phyloP scores from a whole-genome alignment of 495 filamentous ascomycete species.

The Cercophora samala region DNA sequence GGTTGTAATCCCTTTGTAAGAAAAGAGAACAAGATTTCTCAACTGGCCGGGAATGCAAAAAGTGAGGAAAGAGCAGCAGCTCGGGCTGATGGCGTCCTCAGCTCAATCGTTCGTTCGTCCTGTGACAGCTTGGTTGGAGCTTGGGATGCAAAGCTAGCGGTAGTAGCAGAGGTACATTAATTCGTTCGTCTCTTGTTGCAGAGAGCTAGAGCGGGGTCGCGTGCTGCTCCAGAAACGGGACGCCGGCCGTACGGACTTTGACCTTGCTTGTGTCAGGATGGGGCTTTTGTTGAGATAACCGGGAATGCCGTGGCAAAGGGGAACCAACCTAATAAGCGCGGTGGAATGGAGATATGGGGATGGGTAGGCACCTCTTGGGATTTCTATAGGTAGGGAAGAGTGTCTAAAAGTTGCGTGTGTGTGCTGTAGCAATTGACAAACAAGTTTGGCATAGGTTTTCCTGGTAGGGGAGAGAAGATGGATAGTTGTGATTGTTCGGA shows the following conservation, averaged over 20 bases:
- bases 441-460: background rate
- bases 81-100: too few relatives aligned
- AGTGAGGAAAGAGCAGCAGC: background rate
- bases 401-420: too few relatives aligned
- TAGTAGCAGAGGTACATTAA: background rate
- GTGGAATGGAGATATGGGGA: background rate
- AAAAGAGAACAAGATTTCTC: background rate
- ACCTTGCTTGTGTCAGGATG: background rate
- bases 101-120: too few relatives aligned
- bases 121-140: too few relatives aligned
- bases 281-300: conserved; percentile 8
- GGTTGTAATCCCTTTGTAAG: background rate
- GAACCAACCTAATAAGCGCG: background rate
- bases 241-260: conserved; percentile 9
- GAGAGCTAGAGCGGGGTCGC: conserved; percentile 25
- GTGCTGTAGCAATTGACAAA: background rate
- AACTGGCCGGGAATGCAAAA: too few relatives aligned
- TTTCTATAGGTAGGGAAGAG: background rate
- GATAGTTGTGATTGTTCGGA: too few relatives aligned
- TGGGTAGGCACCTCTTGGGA: too few relatives aligned
- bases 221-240: conserved; percentile 20
- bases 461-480: too few relatives aligned
- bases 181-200: background rate
- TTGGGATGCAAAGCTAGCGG: too few relatives aligned
- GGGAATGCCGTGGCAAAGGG: conserved; percentile 8